phyloP scores from a whole-genome alignment of 1,139 yeast genomes.

The Geotrichum bryndzae region DNA sequence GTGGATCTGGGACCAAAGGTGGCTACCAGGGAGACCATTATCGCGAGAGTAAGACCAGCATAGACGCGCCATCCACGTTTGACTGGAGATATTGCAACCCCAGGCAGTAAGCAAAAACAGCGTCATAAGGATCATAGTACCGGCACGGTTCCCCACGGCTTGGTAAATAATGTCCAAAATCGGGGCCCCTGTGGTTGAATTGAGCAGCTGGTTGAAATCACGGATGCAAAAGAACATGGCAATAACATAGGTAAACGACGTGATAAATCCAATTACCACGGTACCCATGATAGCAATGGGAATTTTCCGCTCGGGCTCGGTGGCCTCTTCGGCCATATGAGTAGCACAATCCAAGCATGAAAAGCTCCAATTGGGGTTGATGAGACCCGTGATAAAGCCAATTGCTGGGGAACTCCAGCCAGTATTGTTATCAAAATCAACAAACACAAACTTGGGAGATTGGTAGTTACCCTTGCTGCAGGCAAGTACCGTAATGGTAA shows the following conservation, averaged over 20 bases:
- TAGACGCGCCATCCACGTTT: slow-evolving; percentile 70
- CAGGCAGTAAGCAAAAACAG: slow-evolving; percentile 56
- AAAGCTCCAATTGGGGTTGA: slow-evolving; percentile 57
- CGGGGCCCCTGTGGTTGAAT: slow-evolving; percentile 49
- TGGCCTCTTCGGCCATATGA: slow-evolving; percentile 55
- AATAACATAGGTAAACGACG: slow-evolving; percentile 48
- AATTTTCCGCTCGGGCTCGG: slow-evolving; percentile 46
- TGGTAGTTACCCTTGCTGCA: slow-evolving; percentile 47
- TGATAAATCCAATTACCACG: slow-evolving; percentile 51
- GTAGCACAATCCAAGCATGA: slow-evolving; percentile 57
- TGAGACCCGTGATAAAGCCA: slow-evolving; percentile 54
- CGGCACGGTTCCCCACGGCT: slow-evolving; percentile 47
- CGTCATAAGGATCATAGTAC: slow-evolving; percentile 52
- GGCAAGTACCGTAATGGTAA: slow-evolving; percentile 45
- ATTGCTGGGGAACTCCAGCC: slow-evolving; percentile 52
- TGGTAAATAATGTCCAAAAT: slow-evolving; percentile 55
- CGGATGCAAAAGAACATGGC: slow-evolving; percentile 55
- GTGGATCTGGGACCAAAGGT: slow-evolving; percentile 44
- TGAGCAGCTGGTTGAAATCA: slow-evolving; percentile 43
- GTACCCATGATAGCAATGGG: slow-evolving; percentile 55
- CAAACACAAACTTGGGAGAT: slow-evolving; percentile 45
- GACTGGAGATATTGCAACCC: slow-evolving; percentile 66
- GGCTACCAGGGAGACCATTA: slow-evolving; percentile 47
- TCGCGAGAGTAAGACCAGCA: slow-evolving; percentile 78
- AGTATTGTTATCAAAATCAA: slow-evolving; percentile 45